Base-by-base conservation (phyloP, 495 filamentous ascomycete species). In the Xylaria nigripes region DNA sequence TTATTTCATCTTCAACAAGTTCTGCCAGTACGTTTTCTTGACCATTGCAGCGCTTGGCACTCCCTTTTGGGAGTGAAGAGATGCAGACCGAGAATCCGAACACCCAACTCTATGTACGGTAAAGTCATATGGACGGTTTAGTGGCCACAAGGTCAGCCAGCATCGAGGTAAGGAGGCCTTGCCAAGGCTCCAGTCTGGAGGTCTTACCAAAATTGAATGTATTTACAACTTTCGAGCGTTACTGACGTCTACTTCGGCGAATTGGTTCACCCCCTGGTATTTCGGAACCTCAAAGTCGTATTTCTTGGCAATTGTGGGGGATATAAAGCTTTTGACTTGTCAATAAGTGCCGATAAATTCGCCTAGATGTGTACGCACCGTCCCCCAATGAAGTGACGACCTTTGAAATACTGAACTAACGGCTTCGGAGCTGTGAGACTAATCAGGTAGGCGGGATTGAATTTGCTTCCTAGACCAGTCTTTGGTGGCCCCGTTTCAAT, bases 361-460 rank as follows among this genome's bases (percentile, higher is more conserved):
- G 29, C 18, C 27, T 30, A 32, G 19, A 10, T 55, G 61, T 50
- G 56, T 56, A 65, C 68, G 56, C 69, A 83, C 81, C 84, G 68
- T 18, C 90, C 90, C 0, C 93, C 93, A 41, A 97, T 64, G 64
- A 96, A 95, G 76, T 96, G 94, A 53, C 86, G 74, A 0, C 93
- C 93, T 61, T 71, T 76, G 65, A 93, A 97, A 61, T 78, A 81
- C 69, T 84, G 86, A 22, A 90, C 86, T 48, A 95, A 73, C n/a
- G 90, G 91, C 72, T 98, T 98, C 30, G 93, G 90, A 40, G 93
- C 94, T 46, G 94, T 95, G 67, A 98, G 72, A 62, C 88, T 95
- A 58, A 98, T 81, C 56, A 98, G 68, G 44, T 82, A 81, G 41
- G 74, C 69, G 22, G 93, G 93, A 66, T 85, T 79, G 62, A 94